These are phyloP conservation scores for Symbiodinium pilosum DNA, from an alignment of 73 alveolate genomes.

Conservation along the genomic window DNA sequence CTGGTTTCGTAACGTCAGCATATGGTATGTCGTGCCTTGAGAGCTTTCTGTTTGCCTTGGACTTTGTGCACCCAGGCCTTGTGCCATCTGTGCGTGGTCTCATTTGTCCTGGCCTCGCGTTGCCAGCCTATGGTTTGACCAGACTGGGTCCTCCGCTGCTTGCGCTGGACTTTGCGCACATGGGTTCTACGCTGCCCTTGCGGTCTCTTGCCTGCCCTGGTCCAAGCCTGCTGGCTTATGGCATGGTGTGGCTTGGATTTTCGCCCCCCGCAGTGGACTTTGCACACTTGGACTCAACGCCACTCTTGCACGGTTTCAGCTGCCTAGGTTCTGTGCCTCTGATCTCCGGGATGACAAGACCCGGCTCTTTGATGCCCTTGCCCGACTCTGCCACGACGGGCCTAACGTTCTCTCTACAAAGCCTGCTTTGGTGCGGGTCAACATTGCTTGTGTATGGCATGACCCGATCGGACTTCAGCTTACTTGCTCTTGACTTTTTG, in stretches of 20 bases:
- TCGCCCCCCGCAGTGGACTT: constrained; percentile 8
- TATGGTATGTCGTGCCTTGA: constrained; percentile 67
- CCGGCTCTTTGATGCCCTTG: neutral
- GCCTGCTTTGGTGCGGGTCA: neutral
- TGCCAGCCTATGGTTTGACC: constrained; percentile 41
- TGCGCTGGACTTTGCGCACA: constrained; percentile 25
- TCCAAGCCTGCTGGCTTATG: constrained; percentile 35
- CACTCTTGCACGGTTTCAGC: neutral
- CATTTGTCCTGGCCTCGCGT: constrained; percentile 11
- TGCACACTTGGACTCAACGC: constrained; percentile 26
- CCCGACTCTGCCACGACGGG: constrained; percentile 55
- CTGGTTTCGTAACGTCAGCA: neutral
- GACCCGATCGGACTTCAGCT: constrained; percentile 21
- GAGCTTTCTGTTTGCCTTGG: constrained; percentile 37
- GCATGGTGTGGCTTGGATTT: constrained; percentile 43
- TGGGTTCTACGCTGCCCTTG: neutral
- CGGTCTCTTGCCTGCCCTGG: constrained; percentile 23
- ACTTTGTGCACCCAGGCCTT: constrained; percentile 44
- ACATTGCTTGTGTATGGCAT: constrained; percentile 29
- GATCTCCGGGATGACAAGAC: constrained; percentile 61
- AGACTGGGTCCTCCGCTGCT: neutral
- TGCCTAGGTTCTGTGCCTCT: neutral
- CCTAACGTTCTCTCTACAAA: neutral
- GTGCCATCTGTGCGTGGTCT: neutral
- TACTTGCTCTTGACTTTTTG: constrained; percentile 25